Evolutionary conservation across 129 eudicot species (phyloP).

Genomic region (sunflower (Helianthus annuus)): DNA sequence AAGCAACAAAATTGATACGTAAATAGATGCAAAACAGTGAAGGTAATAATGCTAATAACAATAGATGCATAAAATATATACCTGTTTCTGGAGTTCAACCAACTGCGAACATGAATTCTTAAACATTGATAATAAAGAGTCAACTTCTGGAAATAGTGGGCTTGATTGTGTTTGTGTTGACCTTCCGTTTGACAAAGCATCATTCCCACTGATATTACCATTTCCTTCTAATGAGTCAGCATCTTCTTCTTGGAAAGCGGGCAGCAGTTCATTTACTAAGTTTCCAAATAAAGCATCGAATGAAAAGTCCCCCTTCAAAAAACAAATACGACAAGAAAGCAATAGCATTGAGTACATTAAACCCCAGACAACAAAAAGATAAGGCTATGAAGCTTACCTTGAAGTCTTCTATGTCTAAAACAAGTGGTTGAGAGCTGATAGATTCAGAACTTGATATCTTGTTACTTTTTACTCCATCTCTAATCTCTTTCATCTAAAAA

Average conservation of each 20-base stretch:
- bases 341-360: conserved; percentile 19
- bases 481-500: conserved; percentile 72
- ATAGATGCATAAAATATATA: conserved; percentile 12
- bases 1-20: conserved; percentile 16
- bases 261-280: conserved; percentile 83
- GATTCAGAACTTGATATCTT: conserved; percentile 48
- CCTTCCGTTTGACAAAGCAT: conserved; percentile 63
- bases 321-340: conserved; percentile 18
- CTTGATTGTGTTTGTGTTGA: conserved; percentile 50
- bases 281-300: conserved; percentile 91
- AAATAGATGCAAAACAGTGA: conserved; percentile 19
- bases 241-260: conserved; percentile 82
- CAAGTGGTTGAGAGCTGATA: conserved; percentile 60
- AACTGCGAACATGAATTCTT: conserved; percentile 86
- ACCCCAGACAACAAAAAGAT: not conserved
- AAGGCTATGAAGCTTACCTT: conserved; percentile 50
- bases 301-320: conserved; percentile 79
- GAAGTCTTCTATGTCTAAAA: conserved; percentile 79
- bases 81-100: conserved; percentile 81
- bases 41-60: conserved; percentile 8
- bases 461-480: conserved; percentile 45
- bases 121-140: conserved; percentile 75
- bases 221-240: conserved; percentile 65
- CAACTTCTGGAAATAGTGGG: conserved; percentile 95
- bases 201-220: conserved; percentile 48